phyloP scores from a whole-genome alignment of 2,329 filamentous ascomycete species.

The Diaporthe citrichinensis region DNA sequence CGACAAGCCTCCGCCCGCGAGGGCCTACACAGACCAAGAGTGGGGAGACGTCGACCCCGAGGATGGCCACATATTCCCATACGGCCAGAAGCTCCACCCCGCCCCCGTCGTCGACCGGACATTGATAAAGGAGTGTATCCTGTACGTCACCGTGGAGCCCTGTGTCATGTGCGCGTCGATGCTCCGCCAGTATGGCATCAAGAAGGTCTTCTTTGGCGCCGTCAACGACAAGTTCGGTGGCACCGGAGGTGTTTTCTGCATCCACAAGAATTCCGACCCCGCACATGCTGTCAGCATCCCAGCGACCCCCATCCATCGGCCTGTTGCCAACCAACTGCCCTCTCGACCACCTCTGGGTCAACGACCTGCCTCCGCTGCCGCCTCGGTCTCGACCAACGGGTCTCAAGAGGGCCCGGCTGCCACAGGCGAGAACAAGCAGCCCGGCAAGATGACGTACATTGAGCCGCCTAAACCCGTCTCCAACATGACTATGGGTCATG shows the following conservation, averaged over 20 bases:
- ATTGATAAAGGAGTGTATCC: conserved; percentile 78
- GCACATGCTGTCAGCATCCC: conserved; percentile 41
- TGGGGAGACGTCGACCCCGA: conserved; percentile 67
- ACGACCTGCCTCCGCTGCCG: conserved; percentile 38
- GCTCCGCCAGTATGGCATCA: conserved; percentile 88
- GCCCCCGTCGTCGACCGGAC: conserved; percentile 72
- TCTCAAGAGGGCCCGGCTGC: conserved; percentile 40
- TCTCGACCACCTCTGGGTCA: conserved; percentile 38
- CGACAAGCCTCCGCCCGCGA: conserved; percentile 22
- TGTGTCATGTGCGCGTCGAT: conserved; percentile 99
- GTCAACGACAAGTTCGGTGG: conserved; percentile 98
- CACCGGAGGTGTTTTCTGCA: conserved; percentile 90
- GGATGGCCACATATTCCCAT: conserved; percentile 71
- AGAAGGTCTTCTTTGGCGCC: conserved; percentile 94
- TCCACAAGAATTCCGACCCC: conserved; percentile 76
- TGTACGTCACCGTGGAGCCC: conserved; percentile 98
- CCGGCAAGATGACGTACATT: conserved; percentile 38
- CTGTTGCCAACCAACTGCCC: conserved; percentile 37
- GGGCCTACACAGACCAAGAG: conserved; percentile 53
- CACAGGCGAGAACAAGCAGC: conserved; percentile 37
- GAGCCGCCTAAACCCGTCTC: conserved; percentile 41
- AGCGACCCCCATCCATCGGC: conserved; percentile 50
- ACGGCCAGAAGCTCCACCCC: conserved; percentile 71
- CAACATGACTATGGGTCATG: conserved; percentile 61
- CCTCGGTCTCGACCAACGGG: conserved; percentile 36